phyloP scores from a whole-genome alignment of 352 stramenopile species.

The Phytopythium ostracodes region DNA sequence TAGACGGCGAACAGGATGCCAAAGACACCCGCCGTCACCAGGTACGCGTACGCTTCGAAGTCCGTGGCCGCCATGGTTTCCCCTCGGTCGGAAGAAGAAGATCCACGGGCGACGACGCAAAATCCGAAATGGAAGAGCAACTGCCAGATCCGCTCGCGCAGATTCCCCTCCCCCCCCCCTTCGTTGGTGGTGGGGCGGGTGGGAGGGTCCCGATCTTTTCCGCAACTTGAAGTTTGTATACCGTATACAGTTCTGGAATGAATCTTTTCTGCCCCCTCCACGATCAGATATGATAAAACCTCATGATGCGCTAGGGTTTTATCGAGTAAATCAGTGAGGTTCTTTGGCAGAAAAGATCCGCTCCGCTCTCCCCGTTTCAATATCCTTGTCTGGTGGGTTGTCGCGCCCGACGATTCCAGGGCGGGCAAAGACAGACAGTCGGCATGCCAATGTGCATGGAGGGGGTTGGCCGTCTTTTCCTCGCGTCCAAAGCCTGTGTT shows the following conservation, averaged over 20 bases:
- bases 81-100: slow-evolving; percentile 13
- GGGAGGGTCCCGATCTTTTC: not conserved
- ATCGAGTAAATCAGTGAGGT: slow-evolving; percentile 2
- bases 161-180: not conserved
- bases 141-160: not conserved
- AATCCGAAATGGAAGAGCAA: slow-evolving; percentile 51
- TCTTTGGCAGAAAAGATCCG: slow-evolving; percentile 7
- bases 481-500: too few relatives aligned
- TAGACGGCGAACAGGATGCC: slow-evolving; percentile 80
- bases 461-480: too few relatives aligned
- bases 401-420: not conserved
- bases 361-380: too few relatives aligned
- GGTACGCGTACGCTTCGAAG: slow-evolving; percentile 60
- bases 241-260: slow-evolving; percentile 24
- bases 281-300: slow-evolving; percentile 10
- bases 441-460: too few relatives aligned
- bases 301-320: not conserved
- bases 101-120: slow-evolving; percentile 33
- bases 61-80: slow-evolving; percentile 43
- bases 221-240: slow-evolving; percentile 18
- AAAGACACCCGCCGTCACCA: slow-evolving; percentile 62
- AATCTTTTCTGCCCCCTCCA: slow-evolving; percentile 29
- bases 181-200: not conserved
- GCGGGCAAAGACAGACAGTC: not conserved
- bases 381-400: too few relatives aligned